Conservation (phyloP, 441 rosid species). For the Adansonia madagascariensis region DNA sequence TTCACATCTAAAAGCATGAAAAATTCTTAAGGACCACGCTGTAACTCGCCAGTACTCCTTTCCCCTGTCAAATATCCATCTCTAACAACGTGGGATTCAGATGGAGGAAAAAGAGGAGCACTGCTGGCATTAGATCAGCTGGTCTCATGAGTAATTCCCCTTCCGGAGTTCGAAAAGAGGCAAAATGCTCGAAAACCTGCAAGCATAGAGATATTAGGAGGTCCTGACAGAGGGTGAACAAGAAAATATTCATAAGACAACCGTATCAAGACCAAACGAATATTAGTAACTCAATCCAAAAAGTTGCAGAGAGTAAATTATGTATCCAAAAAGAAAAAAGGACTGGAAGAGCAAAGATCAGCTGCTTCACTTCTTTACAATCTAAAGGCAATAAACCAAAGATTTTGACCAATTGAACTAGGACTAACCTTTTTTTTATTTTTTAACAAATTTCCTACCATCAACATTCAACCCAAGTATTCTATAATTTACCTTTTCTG, state of each 20-base stretch:
- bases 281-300: not conserved
- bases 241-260: conserved; percentile 7
- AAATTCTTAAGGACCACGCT: conserved; percentile 72
- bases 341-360: conserved; percentile 3
- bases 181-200: conserved; percentile 91
- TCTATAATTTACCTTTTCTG: conserved; percentile 67
- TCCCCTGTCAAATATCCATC: conserved; percentile 91
- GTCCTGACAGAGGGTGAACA: not conserved
- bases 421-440: not conserved
- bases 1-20: conserved; percentile 89
- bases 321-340: not conserved
- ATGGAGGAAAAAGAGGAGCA: conserved; percentile 91
- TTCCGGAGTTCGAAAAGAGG: conserved; percentile 50
- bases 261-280: not conserved
- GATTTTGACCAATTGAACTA: not conserved
- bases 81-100: conserved; percentile 81
- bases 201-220: conserved; percentile 11
- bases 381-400: conserved; percentile 8
- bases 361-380: conserved; percentile 5
- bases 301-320: not conserved
- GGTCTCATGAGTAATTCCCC: conserved; percentile 87
- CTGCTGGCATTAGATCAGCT: conserved; percentile 86
- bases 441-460: not conserved
- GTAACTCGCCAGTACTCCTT: conserved; percentile 79
- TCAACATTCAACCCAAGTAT: not conserved